Evolutionary conservation across 2,329 filamentous ascomycete species (phyloP).

Genomic region (Colletotrichum lupini): DNA sequence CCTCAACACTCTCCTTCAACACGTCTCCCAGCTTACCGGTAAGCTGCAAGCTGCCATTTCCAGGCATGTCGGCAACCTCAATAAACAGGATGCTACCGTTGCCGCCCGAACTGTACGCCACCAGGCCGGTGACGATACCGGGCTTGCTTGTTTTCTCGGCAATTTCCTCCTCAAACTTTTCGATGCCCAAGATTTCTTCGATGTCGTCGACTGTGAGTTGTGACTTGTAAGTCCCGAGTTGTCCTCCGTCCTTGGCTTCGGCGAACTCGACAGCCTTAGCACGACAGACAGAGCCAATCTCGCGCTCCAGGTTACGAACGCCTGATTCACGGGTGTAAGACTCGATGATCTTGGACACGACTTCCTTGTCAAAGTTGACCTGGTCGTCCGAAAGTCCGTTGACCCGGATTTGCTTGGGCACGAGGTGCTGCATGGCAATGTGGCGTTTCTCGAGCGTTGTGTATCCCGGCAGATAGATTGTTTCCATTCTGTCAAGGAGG

Average conservation of each 20-base stretch:
- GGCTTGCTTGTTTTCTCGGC: constrained; percentile 86
- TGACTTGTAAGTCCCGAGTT: constrained; percentile 77
- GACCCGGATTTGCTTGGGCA: constrained; percentile 92
- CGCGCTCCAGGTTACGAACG: constrained; percentile 94
- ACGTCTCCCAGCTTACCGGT: constrained; percentile 97
- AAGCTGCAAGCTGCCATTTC: constrained; percentile 89
- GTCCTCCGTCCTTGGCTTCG: constrained; percentile 82
- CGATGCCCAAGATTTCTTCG: constrained; percentile 90
- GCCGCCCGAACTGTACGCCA: constrained; percentile 91
- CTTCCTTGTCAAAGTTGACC: constrained; percentile 81
- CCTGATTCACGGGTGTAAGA: constrained; percentile 96
- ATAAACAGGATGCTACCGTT: constrained; percentile 98
- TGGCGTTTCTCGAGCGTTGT: constrained; percentile 97
- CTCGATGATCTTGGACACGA: constrained; percentile 95
- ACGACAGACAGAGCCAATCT: constrained; percentile 93
- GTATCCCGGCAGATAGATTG: constrained; percentile 91
- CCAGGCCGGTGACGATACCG: constrained; percentile 94
- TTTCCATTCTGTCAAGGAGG: constrained; percentile 96
- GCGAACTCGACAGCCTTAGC: constrained; percentile 96
- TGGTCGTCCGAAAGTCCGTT: constrained; percentile 86
- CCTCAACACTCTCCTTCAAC: constrained; percentile 95
- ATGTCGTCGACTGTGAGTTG: constrained; percentile 82
- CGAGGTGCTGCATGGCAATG: constrained; percentile 91
- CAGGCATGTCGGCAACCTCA: constrained; percentile 97
- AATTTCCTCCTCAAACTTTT: constrained; percentile 95